Conservation (phyloP, 2,329 filamentous ascomycete species). For the Pestalotiopsis sp. region DNA sequence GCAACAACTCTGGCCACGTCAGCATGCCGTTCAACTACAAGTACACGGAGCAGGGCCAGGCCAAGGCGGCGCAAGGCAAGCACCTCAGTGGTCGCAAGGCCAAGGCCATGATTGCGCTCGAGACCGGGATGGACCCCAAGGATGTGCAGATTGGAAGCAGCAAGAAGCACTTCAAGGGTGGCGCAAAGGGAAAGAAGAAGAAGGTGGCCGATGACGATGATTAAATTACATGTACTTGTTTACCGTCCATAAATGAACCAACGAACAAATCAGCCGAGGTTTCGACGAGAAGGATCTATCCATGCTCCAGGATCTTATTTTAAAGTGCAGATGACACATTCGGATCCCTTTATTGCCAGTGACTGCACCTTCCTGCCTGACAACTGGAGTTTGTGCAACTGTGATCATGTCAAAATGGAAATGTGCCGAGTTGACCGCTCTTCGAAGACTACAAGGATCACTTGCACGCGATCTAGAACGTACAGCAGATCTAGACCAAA, state of each 20-base stretch:
- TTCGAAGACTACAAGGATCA: too few species aligned
- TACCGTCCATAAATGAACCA: background rate
- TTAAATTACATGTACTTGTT: background rate
- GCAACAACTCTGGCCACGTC: slow-evolving; percentile 62
- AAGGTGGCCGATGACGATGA: slow-evolving; percentile 35
- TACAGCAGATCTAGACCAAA: too few species aligned
- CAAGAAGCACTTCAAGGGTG: slow-evolving; percentile 96
- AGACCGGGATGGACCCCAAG: slow-evolving; percentile 80
- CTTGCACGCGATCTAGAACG: too few species aligned
- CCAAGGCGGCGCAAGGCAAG: slow-evolving; percentile 52
- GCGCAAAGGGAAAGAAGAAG: slow-evolving; percentile 62
- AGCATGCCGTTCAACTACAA: slow-evolving; percentile 86
- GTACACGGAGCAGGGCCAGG: slow-evolving; percentile 77
- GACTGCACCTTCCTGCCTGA: too few species aligned
- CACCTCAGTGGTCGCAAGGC: slow-evolving; percentile 81
- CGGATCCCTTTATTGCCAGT: too few species aligned
- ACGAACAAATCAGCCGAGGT: background rate
- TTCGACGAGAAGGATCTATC: background rate
- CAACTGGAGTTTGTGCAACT: too few species aligned
- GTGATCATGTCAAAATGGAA: too few species aligned
- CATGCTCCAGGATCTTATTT: too few species aligned
- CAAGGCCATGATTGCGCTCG: slow-evolving; percentile 75
- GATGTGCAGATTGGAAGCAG: slow-evolving; percentile 66
- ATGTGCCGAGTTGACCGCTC: too few species aligned
- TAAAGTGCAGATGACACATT: too few species aligned